phyloP scores from a whole-genome alignment of 148 eudicot genomes.

The Arctostaphylos glauca region DNA sequence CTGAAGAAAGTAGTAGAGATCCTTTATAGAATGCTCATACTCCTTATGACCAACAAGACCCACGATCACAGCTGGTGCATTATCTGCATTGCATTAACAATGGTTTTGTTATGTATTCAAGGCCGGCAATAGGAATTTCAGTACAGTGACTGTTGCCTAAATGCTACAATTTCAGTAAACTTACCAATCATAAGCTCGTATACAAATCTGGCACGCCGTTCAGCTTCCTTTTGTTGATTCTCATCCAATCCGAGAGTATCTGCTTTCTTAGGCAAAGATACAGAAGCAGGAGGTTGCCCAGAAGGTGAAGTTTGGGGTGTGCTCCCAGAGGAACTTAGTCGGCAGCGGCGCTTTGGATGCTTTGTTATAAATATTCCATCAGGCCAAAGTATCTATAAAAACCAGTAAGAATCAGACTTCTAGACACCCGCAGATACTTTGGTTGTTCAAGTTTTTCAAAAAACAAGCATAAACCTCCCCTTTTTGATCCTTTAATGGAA shows the following conservation, averaged over 20 bases:
- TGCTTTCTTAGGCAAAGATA: slow-evolving; percentile 49
- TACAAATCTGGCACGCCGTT: slow-evolving; percentile 77
- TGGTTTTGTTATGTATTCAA: background rate
- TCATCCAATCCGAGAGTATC: slow-evolving; percentile 46
- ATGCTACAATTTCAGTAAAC: background rate
- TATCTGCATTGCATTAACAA: slow-evolving; percentile 51
- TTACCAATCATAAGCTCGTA: slow-evolving; percentile 90
- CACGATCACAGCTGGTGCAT: slow-evolving; percentile 86
- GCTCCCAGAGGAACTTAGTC: slow-evolving; percentile 41
- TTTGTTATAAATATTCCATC: slow-evolving; percentile 95
- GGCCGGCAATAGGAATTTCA: background rate
- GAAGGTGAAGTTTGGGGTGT: slow-evolving; percentile 41
- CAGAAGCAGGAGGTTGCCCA: slow-evolving; percentile 40
- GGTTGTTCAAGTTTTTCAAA: background rate
- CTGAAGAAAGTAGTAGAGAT: slow-evolving; percentile 94
- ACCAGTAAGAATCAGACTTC: slow-evolving; percentile 6
- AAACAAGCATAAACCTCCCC: background rate
- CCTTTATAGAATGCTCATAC: slow-evolving; percentile 93
- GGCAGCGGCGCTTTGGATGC: slow-evolving; percentile 71
- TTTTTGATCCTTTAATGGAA: background rate
- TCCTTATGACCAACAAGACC: slow-evolving; percentile 91
- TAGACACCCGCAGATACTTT: background rate
- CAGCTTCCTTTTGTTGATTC: slow-evolving; percentile 65
- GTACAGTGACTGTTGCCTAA: background rate
- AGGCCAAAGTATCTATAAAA: slow-evolving; percentile 86